A percentile compares a stretch with the other conserved stretches of the same genome.
Evolutionary conservation across 163 green algal genomes (phyloP).

Genomic region (Prototheca cutis): DNA sequence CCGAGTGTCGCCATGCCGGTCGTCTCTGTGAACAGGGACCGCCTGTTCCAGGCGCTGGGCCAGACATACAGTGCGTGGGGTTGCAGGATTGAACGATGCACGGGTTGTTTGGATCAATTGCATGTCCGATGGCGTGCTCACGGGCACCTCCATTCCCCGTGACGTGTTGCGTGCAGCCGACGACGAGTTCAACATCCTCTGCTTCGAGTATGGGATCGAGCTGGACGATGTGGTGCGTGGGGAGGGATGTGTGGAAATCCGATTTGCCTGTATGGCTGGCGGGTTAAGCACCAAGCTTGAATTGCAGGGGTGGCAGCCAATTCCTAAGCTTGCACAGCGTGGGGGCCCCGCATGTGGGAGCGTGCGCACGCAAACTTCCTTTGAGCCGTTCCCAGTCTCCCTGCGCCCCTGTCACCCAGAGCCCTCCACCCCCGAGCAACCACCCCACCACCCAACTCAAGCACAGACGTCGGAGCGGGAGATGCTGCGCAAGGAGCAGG

Average conservation of each 20-base stretch:
- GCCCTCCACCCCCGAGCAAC: no score
- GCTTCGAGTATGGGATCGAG: conserved; percentile 98
- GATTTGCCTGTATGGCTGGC: no score
- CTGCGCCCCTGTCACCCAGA: no score
- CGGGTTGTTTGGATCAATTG: no score
- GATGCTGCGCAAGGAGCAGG: conserved; percentile 83
- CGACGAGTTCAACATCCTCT: conserved; percentile 93
- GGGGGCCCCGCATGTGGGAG: no score
- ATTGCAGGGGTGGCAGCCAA: no score
- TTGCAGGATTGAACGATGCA: no score
- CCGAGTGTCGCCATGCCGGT: conserved; percentile 63
- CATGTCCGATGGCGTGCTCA: not conserved
- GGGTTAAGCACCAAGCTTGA: no score
- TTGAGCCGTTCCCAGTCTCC: no score
- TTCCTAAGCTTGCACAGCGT: no score
- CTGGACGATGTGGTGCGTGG: conserved; percentile 92
- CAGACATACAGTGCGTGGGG: conserved; percentile 75
- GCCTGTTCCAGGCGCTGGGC: conserved; percentile 80
- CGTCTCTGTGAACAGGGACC: conserved; percentile 78
- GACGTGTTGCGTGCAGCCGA: conserved; percentile 75
- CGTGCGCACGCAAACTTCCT: no score
- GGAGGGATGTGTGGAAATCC: no score
- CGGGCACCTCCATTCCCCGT: not conserved
- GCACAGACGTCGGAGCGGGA: conserved; percentile 92
- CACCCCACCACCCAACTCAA: conserved; percentile 4